Base-by-base conservation (phyloP, 371 early-diverging fungal genomes). In the Blakeslea trispora region DNA sequence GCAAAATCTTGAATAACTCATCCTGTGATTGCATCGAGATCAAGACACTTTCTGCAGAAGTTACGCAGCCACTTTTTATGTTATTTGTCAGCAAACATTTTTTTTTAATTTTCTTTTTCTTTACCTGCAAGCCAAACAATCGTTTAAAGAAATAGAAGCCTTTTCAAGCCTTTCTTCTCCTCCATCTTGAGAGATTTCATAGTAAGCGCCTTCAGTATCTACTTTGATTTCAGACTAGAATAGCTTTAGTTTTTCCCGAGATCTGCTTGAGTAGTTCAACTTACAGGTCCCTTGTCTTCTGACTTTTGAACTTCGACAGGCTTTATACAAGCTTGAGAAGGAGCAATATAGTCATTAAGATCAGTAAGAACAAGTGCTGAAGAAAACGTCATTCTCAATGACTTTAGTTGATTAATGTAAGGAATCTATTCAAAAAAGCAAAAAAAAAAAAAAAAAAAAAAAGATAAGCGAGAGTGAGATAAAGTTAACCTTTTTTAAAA, bases 61-160 rank as follows among this genome's bases (percentile, higher is more conserved):
- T 98, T 55, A 98, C 91, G 72, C 99, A 98, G 11, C 97, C 99
- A 75, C 94, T 91, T 52, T 21, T n/a, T 23, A 14, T 19, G 2
- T 11, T 45, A 21, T 45, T 24, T 11, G 50, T 48, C 24, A n/a
- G 22, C n/a, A 21, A 17, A 37, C 40, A 17, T 45, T 37, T 34
- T 28, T 41, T 34, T 54, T 21, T 37, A 5, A 49, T 42, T 21
- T 45, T 19, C 40, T 7, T 45, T 23, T 19, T 21, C 11, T 37
- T 45, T 78, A 90, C 93, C 91, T 94, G 90, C 99, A 98, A 5
- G 99, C 97, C 22, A 98, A 80, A 68, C 99, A 98, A 77, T 98
- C 99, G 64, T 95, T 93, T 28, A 98, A 71, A 13, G 89, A 84
- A 41, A 97, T 94, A 5, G 82, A 77, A 1, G 96, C 97, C 3